phyloP scores from a whole-genome alignment of 208 protist genomes.

The Wallacemonas sp. region DNA sequence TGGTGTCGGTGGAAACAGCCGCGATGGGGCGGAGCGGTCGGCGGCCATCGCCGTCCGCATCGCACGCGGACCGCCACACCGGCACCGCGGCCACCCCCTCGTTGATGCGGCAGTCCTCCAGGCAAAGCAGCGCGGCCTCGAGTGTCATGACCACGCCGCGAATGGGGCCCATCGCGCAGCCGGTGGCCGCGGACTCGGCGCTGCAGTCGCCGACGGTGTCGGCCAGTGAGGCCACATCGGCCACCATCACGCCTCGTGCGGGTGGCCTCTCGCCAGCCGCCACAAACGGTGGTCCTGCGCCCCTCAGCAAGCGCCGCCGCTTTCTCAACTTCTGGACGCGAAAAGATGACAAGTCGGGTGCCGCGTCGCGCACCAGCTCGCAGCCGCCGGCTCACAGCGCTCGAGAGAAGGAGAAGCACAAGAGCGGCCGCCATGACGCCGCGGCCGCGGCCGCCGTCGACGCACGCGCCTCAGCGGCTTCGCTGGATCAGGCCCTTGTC shows the following conservation, averaged over 20 bases:
- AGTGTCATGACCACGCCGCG: slow-evolving; percentile 16
- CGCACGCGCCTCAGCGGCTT: no score
- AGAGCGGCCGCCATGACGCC: no score
- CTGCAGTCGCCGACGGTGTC: background rate
- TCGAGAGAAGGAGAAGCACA: background rate
- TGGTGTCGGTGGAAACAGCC: slow-evolving; percentile 34
- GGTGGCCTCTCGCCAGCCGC: no score
- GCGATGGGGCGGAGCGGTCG: background rate
- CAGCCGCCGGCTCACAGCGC: background rate
- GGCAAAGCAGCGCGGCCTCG: slow-evolving; percentile 10
- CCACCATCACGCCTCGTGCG: no score
- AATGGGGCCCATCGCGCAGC: background rate
- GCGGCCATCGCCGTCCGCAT: slow-evolving; percentile 8
- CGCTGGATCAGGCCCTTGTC: no score
- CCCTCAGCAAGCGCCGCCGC: slow-evolving; percentile 16
- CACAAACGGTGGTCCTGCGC: no score
- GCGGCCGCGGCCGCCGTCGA: no score
- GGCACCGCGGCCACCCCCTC: background rate
- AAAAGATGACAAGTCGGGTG: slow-evolving; percentile 18
- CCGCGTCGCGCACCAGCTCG: background rate
- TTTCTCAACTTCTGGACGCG: slow-evolving; percentile 30
- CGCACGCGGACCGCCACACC: background rate
- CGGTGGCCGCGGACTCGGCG: background rate
- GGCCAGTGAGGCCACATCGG: background rate
- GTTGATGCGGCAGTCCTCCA: background rate